Evolutionary conservation across 2,329 filamentous ascomycete genomes (phyloP).

Genomic region (Fusarium sp.): DNA sequence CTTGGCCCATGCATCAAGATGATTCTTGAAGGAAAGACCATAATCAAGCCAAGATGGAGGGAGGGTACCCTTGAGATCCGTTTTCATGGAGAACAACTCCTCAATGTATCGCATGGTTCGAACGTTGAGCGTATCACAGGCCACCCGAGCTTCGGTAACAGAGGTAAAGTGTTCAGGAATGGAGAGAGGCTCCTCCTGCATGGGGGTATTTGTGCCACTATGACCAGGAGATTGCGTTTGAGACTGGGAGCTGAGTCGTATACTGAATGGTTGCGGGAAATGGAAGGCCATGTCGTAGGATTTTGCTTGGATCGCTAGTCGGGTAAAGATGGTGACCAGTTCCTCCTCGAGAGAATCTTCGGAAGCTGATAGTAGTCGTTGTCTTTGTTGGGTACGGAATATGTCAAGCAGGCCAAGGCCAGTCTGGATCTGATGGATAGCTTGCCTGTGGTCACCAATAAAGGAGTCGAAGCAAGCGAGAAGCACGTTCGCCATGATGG

Average conservation of each 20-base stretch:
- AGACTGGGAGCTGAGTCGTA: conserved; percentile 55
- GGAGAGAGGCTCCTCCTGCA: conserved; percentile 45
- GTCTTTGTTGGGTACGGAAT: conserved; percentile 60
- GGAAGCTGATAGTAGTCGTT: conserved; percentile 39
- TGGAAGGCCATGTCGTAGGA: conserved; percentile 77
- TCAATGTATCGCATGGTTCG: conserved; percentile 71
- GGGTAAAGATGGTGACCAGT: conserved; percentile 72
- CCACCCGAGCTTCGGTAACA: conserved; percentile 66
- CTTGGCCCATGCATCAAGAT: conserved; percentile 66
- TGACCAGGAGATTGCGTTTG: conserved; percentile 58
- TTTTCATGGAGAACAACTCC: conserved; percentile 60
- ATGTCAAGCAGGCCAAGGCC: conserved; percentile 68
- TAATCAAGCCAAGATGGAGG: conserved; percentile 62
- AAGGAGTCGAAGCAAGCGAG: conserved; percentile 78
- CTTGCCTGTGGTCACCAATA: conserved; percentile 71
- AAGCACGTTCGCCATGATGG: conserved; percentile 73
- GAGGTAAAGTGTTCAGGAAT: conserved; percentile 58
- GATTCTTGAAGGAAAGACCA: conserved; percentile 61
- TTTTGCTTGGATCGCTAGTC: conserved; percentile 73
- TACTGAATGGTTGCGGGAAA: conserved; percentile 72
- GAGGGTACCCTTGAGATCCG: conserved; percentile 65
- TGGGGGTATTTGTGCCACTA: conserved; percentile 56
- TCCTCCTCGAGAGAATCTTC: conserved; percentile 68
- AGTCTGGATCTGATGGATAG: conserved; percentile 71
- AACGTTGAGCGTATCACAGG: conserved; percentile 69